A percentile compares a stretch with the other conserved stretches of the same genome.
These are phyloP conservation scores for Cerrena zonata DNA, from an alignment of 1,284 basidiomycete genomes.

Conservation along the genomic window DNA sequence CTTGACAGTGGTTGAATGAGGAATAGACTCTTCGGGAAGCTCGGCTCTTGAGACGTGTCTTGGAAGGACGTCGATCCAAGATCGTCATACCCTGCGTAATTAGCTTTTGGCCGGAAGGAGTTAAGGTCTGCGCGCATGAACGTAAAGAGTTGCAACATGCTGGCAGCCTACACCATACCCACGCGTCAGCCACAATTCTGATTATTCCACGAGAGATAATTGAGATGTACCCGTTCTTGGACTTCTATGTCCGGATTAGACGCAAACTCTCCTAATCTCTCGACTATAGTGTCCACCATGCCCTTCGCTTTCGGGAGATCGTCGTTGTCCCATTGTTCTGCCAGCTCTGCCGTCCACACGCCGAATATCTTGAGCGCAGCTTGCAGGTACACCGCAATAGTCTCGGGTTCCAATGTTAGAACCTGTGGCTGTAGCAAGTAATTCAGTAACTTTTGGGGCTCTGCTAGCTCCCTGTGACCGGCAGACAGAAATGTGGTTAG, in stretches of 20 bases:
- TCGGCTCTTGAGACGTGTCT: conserved; percentile 34
- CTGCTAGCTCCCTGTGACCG: conserved; percentile 60
- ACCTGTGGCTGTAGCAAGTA: conserved; percentile 62
- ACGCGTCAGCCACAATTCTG: background rate
- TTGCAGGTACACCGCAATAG: conserved; percentile 75
- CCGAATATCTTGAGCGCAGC: conserved; percentile 85
- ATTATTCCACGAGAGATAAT: background rate
- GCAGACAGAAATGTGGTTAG: conserved; percentile 5
- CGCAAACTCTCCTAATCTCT: conserved; percentile 50
- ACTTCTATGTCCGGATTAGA: conserved; percentile 75
- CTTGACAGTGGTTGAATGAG: conserved; percentile 81
- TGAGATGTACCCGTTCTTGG: conserved; percentile 77
- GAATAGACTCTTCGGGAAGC: conserved; percentile 83
- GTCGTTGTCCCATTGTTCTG: conserved; percentile 71
- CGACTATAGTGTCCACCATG: conserved; percentile 55
- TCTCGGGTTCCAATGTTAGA: conserved; percentile 51
- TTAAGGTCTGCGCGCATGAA: conserved; percentile 80
- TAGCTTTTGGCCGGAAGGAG: conserved; percentile 43
- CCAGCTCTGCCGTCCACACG: conserved; percentile 71
- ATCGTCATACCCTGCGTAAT: conserved; percentile 32
- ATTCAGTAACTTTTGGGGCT: conserved; percentile 64
- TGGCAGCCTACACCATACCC: conserved; percentile 57
- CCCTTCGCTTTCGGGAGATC: conserved; percentile 56
- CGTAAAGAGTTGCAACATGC: conserved; percentile 71
- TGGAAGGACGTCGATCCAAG: conserved; percentile 34